Evolutionary conservation across 805 yeast genomes (phyloP).

Genomic region (Myxozyma melibiosi): DNA sequence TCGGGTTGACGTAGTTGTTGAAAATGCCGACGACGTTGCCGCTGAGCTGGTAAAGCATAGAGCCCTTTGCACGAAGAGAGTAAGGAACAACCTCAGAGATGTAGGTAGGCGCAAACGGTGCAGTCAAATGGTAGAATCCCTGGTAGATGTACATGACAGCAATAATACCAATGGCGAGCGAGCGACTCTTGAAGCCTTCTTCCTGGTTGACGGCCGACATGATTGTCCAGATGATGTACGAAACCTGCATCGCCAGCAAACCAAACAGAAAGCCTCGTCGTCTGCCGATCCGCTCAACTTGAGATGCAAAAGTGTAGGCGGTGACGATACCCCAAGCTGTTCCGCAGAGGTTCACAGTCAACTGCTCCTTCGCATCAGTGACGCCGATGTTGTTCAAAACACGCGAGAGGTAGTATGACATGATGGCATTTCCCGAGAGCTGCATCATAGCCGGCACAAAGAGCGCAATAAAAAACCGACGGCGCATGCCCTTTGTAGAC

Average conservation of each 20-base stretch:
- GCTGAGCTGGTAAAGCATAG: constrained; percentile 34
- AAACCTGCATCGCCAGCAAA: constrained; percentile 44
- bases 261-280: constrained; percentile 39
- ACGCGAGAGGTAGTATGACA: constrained; percentile 53
- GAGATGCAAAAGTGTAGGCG: constrained; percentile 41
- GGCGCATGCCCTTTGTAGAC: constrained; percentile 46
- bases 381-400: constrained; percentile 59
- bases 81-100: constrained; percentile 41
- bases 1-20: constrained; percentile 44
- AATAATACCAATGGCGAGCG: constrained; percentile 50
- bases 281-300: constrained; percentile 39
- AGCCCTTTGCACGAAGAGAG: constrained; percentile 46
- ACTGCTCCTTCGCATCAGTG: constrained; percentile 42
- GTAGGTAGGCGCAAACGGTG: constrained; percentile 51
- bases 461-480: constrained; percentile 46
- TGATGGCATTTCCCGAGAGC: constrained; percentile 56
- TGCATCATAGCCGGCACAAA: constrained; percentile 48
- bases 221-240: constrained; percentile 50
- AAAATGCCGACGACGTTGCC: constrained; percentile 34
- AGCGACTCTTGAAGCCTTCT: constrained; percentile 47
- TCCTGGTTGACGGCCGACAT: constrained; percentile 52
- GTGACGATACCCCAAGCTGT: constrained; percentile 43
- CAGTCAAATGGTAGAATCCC: constrained; percentile 47
- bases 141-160: constrained; percentile 50
- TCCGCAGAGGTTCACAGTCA: constrained; percentile 51